Percentiles rank a stretch among this genome's conserved stretches.
phyloP scores from a whole-genome alignment of 164 flowering plant species.

The Piper longum region DNA sequence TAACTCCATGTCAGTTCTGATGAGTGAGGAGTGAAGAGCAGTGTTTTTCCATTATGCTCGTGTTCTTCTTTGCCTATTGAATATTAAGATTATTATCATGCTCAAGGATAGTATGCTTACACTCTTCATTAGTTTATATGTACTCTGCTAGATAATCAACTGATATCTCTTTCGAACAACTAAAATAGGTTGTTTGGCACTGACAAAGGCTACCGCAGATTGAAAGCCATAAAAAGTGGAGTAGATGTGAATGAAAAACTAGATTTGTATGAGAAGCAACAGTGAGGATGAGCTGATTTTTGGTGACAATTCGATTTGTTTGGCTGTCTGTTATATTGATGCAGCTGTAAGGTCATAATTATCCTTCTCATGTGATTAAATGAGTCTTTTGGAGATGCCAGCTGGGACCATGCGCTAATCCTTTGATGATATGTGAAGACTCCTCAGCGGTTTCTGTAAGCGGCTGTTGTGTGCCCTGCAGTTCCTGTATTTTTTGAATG shows the following conservation, averaged over 20 bases:
- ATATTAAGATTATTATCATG: no score
- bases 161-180: neutral
- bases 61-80: no score
- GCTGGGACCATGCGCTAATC: neutral
- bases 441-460: no score
- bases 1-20: no score
- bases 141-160: neutral
- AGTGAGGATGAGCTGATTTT: neutral
- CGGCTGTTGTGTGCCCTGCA: no score
- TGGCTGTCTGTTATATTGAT: neutral
- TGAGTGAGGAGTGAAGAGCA: no score
- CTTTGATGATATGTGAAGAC: no score
- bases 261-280: conserved; percentile 9
- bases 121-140: no score
- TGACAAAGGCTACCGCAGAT: conserved; percentile 74
- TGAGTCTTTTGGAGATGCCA: neutral
- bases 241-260: conserved; percentile 28
- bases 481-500: no score
- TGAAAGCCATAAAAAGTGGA: conserved; percentile 54
- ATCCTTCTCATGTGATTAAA: neutral
- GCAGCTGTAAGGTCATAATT: no score
- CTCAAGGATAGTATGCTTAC: neutral
- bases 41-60: no score
- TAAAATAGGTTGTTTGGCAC: conserved; percentile 85
- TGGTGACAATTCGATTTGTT: neutral